phyloP scores from a whole-genome alignment of 1,284 basidiomycete genomes.

The Cutaneotrichosporon cavernicola region DNA sequence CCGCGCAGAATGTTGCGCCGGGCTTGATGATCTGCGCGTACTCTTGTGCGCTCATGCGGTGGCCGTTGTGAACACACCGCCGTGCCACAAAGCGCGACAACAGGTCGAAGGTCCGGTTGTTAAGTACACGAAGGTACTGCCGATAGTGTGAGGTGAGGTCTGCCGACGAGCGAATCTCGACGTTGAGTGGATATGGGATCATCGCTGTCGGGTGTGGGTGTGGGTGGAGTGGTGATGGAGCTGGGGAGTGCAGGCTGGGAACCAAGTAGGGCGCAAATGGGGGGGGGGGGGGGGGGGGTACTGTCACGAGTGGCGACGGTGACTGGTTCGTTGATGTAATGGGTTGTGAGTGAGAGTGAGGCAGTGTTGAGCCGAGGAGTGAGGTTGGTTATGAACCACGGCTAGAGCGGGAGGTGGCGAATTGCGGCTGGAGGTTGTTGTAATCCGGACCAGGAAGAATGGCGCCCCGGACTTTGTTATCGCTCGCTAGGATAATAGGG shows the following conservation, averaged over 20 bases:
- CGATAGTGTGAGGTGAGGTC: conserved; percentile 19
- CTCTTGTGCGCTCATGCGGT: background rate
- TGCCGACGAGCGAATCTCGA: conserved; percentile 12
- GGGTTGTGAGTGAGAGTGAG: no score
- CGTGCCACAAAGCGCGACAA: conserved; percentile 16
- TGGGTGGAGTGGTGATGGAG: background rate
- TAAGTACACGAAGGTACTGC: conserved; percentile 21
- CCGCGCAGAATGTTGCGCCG: conserved; percentile 14
- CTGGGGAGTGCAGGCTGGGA: background rate
- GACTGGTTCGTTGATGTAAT: background rate
- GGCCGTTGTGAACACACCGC: conserved; percentile 14
- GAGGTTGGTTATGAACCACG: background rate
- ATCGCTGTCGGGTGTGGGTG: background rate
- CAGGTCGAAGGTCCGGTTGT: conserved; percentile 18
- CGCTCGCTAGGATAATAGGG: background rate
- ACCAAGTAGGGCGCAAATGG: background rate
- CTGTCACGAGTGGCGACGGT: background rate
- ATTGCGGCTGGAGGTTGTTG: background rate
- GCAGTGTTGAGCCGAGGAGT: no score
- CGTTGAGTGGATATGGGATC: conserved; percentile 12
- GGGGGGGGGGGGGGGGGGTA: no score
- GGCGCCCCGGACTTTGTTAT: background rate
- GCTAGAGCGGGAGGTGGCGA: background rate
- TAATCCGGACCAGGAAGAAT: background rate
- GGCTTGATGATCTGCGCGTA: conserved; percentile 12